Evolutionary conservation across 2,329 filamentous ascomycete genomes (phyloP), one percentile per base, ranked within the genome.

Genomic region (Curvularia hawaiiensis): DNA sequence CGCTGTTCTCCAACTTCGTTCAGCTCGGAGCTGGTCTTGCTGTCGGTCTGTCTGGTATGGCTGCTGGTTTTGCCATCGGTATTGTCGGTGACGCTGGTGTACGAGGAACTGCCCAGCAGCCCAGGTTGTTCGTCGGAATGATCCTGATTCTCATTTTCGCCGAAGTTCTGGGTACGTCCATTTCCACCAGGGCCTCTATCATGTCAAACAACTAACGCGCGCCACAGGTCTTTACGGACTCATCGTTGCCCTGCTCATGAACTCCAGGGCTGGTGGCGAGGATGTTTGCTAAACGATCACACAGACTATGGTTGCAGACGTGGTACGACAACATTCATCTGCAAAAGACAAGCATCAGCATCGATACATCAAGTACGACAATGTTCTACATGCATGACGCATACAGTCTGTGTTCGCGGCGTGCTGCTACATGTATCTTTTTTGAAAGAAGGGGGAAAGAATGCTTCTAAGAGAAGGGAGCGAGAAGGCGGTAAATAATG

Each of bases 61-160:
- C 95, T 31, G 95, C 95, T 59, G 95, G 95, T 52, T 99, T 98
- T 69, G 81, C 81, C 62, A 83, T 83, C 66, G 82, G 82, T 60
- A 84, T 84, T 61, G 82, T 83, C 52, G 82, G 91, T 83, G 91
- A 95, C 70, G 91, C 91, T 71, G 91, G 91, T 89, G 91, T 95
- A 59, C 87, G 91, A 75, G 91, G 90, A 82, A 92, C 89, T 66
- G 90, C 91, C 57, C 90, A 93, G 77, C 90, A 93, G 78, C 90
- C 90, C 62, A 85, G 90, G 77, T 85, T 96, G 68, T 97, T 96
- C 81, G 92, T 97, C 77, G 93, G 93, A 81, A 97, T 97, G 92
- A 96, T 97, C 81, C 80, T 97, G 78, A 97, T 97, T 84, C 91
- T 97, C 82, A 97, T 97, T 94, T 97, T 97, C 85, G 93, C 93